Evolutionary conservation across 345 rosid genomes (phyloP).

Genomic region (Brassica carinata): DNA sequence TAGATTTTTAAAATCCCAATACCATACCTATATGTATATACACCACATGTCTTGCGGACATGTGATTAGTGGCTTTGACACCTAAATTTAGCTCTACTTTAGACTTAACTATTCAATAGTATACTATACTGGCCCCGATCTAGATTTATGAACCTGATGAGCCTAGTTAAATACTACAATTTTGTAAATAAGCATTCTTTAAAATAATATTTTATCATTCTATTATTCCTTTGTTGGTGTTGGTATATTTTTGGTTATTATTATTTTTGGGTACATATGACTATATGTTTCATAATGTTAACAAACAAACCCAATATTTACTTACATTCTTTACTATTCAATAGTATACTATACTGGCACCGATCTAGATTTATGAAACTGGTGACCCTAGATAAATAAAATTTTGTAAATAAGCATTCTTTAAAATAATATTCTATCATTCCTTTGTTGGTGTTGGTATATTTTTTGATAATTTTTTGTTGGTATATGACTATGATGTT

Average conservation of each 20-base stretch:
- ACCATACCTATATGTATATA: constrained; percentile 37
- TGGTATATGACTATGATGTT: background rate
- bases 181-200: background rate
- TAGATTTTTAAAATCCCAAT: constrained; percentile 38
- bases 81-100: constrained; percentile 38
- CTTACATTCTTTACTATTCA: constrained; percentile 7
- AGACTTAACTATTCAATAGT: constrained; percentile 2
- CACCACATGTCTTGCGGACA: constrained; percentile 35
- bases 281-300: constrained; percentile 8
- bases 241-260: background rate
- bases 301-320: constrained; percentile 14
- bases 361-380: constrained; percentile 16
- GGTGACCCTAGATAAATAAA: background rate
- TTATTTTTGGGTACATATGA: background rate
- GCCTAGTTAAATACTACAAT: background rate
- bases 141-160: constrained; percentile 17
- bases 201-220: background rate
- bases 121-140: constrained; percentile 14
- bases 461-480: too few species aligned
- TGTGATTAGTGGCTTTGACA: constrained; percentile 42
- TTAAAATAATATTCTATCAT: background rate
- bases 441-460: background rate
- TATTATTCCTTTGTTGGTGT: background rate
- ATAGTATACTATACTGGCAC: background rate
- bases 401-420: background rate